Percentiles rank a stretch among this genome's conserved stretches.
Conservation (phyloP, 768 basidiomycete species). For the Suillus luteus region DNA sequence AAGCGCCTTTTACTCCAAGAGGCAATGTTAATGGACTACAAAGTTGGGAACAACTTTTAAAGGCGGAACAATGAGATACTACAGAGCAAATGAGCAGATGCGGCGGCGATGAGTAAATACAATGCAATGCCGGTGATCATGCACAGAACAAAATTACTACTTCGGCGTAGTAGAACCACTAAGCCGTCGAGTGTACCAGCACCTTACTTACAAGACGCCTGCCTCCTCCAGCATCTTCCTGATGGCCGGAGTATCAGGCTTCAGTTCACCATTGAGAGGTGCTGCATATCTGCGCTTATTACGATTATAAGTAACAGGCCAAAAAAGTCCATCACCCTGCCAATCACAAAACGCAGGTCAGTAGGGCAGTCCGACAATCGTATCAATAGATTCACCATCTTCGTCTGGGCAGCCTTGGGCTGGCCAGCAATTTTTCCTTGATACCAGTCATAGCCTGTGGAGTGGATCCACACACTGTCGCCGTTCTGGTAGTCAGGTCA, state of each 20-base stretch:
- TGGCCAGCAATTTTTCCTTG: constrained; percentile 49
- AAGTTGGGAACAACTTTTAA: neutral
- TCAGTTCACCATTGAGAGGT: constrained; percentile 66
- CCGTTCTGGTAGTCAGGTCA: constrained; percentile 36
- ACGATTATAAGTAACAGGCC: constrained; percentile 48
- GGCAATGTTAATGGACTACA: neutral
- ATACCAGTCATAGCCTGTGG: constrained; percentile 52
- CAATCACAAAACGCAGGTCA: constrained; percentile 4
- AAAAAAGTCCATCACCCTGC: constrained; percentile 54
- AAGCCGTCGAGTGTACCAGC: neutral
- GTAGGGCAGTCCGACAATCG: neutral
- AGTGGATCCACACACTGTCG: constrained; percentile 55
- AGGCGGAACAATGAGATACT: neutral
- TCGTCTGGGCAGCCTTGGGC: constrained; percentile 46
- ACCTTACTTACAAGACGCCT: constrained; percentile 26
- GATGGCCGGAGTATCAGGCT: constrained; percentile 53
- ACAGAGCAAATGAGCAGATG: neutral
- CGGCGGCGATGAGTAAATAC: neutral
- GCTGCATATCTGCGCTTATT: constrained; percentile 58
- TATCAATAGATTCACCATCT: constrained; percentile 40
- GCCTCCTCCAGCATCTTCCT: constrained; percentile 49
- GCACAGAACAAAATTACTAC: neutral
- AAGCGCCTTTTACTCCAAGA: neutral
- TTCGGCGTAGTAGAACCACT: neutral
- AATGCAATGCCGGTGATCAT: neutral